Base-by-base conservation (phyloP, 805 yeast genomes). In the Wickerhamiella parazyma region DNA sequence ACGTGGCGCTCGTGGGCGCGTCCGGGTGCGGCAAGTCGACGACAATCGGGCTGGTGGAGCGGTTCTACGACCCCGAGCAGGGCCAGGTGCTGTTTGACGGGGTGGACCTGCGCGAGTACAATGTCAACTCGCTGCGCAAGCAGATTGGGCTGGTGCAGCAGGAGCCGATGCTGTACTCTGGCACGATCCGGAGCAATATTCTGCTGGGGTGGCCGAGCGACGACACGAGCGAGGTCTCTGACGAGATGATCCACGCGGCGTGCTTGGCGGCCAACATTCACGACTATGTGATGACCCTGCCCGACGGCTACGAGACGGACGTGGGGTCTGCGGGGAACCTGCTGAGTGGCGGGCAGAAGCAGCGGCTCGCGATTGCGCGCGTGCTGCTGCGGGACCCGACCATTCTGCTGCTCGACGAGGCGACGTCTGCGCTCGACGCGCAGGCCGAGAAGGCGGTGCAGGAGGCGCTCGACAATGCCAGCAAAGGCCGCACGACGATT, bases 381-480 rank as follows among this genome's bases (percentile, higher is more conserved):
- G 83, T 84, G 1, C 63, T 80, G 48, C 73, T 79, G 45, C 76
- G 80, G 48, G 68, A 73, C 46, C 87, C 87, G 6, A 65, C 71
- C 37, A 67, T 80, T 17, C 61, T 79, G 50, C 68, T 79, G 4
- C 63, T 79, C 44, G 87, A 79, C 52, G 87, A 79, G 54, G 81
- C 81, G 5, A 75, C 81, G 0, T 73, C 79, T 3, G 80, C 81
- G 1, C 60, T 75, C 29, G 81, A 76, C 54, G 68, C 70, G 55
- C 79, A 75, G 55, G 81, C 94, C 0, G 94, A 84, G 59, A 68
- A 78, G 33, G 74, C 75, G 54, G 83, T 84, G 45, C 94, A 85
- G 60, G 54, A 64, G 6, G 84, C 94, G 3, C 76, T 79, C 46
- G 72, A 70, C 20, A 67, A 62, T 14, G 89, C 83, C 48, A 82